Base-by-base conservation (phyloP, 148 eudicot genomes). In the Agrostemma githago region DNA sequence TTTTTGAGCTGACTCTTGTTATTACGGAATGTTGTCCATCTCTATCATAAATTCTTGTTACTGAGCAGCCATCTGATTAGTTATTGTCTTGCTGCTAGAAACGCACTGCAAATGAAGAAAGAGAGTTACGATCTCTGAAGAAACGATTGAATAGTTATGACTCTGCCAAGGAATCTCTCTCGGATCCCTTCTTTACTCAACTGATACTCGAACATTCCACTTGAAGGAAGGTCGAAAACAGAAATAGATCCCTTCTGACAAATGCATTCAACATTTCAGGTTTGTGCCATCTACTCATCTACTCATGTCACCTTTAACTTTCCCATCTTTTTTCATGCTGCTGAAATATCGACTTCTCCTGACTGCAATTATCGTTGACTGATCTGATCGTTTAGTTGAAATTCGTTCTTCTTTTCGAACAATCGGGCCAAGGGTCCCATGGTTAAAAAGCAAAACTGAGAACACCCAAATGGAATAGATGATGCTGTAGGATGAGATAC, bases 61-160 rank as follows among this genome's bases (percentile, higher is more conserved):
- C 6, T 38, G 34, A 12, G 34, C 59, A 4, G 15, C 14, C 26
- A 21, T n/a, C 60, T 57, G 17, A 17, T 56, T n/a, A 14, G 21
- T 65, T 68, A 60, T 20, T 60, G 1, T 4, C 5, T 15, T 64
- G 26, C 17, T 76, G 73, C 68, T 86, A 92, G 97, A 89, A 89
- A 74, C 87, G 92, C 48, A 83, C 84, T 39, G 86, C 84, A 39
- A 94, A 85, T 75, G 92, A 94, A 40, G 93, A 89, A 66, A 87
- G 97, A 73, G 97, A 87, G 20, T 51, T 94, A 68, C 86, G 96
- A 43, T 87, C 92, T 34, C 77, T 94, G 70, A 94, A 90, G 82
- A 94, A 89, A 85, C 93, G 96, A 15, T 74, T 90, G 43, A 88
- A 86, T 79, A 83, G 76, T 64, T 94, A 79, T 67, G 77, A 68